A percentile compares a stretch with the other conserved stretches of the same genome.
Evolutionary conservation across 345 rosid genomes (phyloP).

Genomic region (Arabidopsis arenosa): DNA sequence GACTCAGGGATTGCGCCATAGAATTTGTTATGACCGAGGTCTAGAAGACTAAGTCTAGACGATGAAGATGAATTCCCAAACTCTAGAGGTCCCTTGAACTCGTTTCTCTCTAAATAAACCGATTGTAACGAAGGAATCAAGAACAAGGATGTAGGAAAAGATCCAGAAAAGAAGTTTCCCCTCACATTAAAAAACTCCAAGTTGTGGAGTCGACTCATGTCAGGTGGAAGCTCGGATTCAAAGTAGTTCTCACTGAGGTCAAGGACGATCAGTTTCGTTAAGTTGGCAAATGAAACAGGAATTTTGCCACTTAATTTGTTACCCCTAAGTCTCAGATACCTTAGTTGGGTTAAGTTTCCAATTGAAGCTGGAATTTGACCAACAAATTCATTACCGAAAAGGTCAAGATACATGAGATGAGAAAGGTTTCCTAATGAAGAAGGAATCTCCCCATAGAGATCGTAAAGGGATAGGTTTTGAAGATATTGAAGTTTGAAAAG

Average conservation of each 20-base stretch:
- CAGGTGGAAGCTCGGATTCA: neutral
- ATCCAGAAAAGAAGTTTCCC: neutral
- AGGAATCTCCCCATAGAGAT: constrained; percentile 7
- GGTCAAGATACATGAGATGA: neutral
- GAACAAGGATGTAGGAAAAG: neutral
- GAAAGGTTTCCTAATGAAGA: constrained; percentile 32
- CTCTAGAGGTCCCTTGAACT: neutral
- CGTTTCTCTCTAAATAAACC: neutral
- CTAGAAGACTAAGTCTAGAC: neutral
- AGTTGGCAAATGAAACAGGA: neutral
- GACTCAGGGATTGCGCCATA: neutral
- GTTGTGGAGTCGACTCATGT: neutral
- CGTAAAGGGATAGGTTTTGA: rapidly evolving
- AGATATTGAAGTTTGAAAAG: constrained; percentile 1
- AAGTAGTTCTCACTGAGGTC: rapidly evolving
- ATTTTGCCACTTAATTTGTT: neutral
- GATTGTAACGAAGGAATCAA: neutral
- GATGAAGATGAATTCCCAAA: neutral
- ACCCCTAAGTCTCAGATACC: rapidly evolving
- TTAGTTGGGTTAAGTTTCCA: constrained; percentile 1
- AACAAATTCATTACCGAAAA: rapidly evolving
- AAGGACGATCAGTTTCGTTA: neutral
- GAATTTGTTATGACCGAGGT: neutral
- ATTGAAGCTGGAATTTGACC: constrained; percentile 11
- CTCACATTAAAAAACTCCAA: neutral